Evolutionary conservation across 768 basidiomycete genomes (phyloP), one percentile per base, ranked within the genome.

Genomic region (Boletus patriciae): DNA sequence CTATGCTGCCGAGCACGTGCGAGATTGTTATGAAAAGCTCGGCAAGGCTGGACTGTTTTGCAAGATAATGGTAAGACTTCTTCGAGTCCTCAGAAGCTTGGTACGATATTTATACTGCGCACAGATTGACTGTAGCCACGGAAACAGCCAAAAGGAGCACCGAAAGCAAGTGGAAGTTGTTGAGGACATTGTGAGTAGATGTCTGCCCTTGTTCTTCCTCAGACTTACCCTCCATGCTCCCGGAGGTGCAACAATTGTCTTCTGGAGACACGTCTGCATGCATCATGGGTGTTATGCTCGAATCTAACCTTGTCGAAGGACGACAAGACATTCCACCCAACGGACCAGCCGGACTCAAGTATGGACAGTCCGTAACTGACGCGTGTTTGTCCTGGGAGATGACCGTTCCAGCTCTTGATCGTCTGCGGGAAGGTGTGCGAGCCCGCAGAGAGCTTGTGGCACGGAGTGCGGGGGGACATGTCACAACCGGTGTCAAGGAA

Each of bases 111-210:
- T 13, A 52, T 44, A 37, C 21, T 11, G 34, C 25, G 46, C 61
- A 31, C 67, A 96, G 94, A 86, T 97, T 61, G 93, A 96, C 73
- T 96, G 96, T 80, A 95, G 93, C 64, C 95, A 98, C 69, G 94
- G 96, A 57, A 98, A 98, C 75, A 92, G 90, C 65, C 84, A 80
- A 57, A 98, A 99, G 74, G 91, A 97, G 68, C 90, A 96, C 72
- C 77, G 83, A 57, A 91, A 86, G 64, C 96, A 99, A 75, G 76
- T 86, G 4, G 86, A 90, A 56, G 96, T 98, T 36, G 92, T 90
- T 9, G 88, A 92, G 33, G 87, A 96, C 68, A 88, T 99, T 61
- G 94, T 93, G 65, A 72, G 86, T 51, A 16, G 50, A 54, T 54
- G 34, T 61, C 21, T 37, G 12, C n/a, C 40, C 23, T 16, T 46